Evolutionary conservation across 2,329 filamentous ascomycete species (phyloP).

Genomic region (Claviceps lovelessii): DNA sequence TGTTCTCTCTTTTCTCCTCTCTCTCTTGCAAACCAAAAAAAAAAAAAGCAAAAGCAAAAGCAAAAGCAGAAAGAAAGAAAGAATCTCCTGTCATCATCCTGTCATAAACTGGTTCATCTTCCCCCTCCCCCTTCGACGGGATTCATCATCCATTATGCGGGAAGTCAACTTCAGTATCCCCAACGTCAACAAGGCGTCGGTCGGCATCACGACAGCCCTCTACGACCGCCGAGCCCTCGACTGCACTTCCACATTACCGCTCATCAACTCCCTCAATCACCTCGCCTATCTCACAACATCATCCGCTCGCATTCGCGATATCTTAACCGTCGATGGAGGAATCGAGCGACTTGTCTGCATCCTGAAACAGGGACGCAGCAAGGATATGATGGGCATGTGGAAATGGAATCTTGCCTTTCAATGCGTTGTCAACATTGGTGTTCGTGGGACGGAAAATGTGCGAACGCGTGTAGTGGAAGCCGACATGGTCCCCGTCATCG

Average conservation of each 20-base stretch:
- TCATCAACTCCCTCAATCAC: conserved; percentile 98
- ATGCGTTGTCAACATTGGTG: conserved; percentile 97
- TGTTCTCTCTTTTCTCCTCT: background rate
- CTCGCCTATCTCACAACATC: conserved; percentile 97
- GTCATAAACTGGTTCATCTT: background rate
- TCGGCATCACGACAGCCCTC: conserved; percentile 94
- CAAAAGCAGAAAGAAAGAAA: background rate
- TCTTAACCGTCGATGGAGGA: conserved; percentile 94
- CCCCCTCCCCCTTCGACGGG: conserved; percentile 1
- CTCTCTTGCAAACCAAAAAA: background rate
- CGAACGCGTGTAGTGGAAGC: conserved; percentile 92
- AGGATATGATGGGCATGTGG: conserved; percentile 99
- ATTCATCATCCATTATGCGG: conserved; percentile 56
- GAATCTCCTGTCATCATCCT: background rate
- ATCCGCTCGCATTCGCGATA: conserved; percentile 91
- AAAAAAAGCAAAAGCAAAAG: background rate
- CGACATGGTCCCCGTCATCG: conserved; percentile 97
- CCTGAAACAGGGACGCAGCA: conserved; percentile 89
- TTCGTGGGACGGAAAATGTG: conserved; percentile 86
- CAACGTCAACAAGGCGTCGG: conserved; percentile 97
- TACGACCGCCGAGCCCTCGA: conserved; percentile 96
- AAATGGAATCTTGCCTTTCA: conserved; percentile 99
- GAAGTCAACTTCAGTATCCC: conserved; percentile 99
- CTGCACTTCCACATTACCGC: conserved; percentile 90
- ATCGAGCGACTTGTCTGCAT: conserved; percentile 95